Evolutionary conservation across 2,329 filamentous ascomycete genomes (phyloP), one percentile per base, ranked within the genome.

Genomic region (Lecanicillium sp.): DNA sequence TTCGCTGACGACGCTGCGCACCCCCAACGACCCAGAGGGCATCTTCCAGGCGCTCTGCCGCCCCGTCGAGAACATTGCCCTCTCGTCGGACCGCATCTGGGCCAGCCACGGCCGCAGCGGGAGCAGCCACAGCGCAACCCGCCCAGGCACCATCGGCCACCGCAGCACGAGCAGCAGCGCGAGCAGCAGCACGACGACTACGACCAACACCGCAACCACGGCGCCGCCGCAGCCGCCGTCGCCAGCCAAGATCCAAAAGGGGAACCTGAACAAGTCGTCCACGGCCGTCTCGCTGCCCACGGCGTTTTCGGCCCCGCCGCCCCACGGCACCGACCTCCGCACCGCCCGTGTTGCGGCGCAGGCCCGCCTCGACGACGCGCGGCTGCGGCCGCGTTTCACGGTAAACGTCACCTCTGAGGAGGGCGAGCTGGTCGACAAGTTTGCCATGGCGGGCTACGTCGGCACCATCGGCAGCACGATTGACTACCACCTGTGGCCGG

Each of bases 11-110:
- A 62, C 54, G 2, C 60, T 88, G 14, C 75, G 84, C 39, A 68
- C 77, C 0, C 84, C 82, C 2, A 77, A 77, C 41, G 84, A 89
- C 46, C 73, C 81, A 2, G 74, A 84, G 5, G 84, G 83, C 18
- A 49, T 74, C 7, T 77, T 88, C 45, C 84, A 89, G 58, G 61
- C 66, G 2, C 68, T 87, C 2, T 89, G 84, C 56, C 72, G 70
- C 31, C 83, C 83, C 1, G 62, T 70, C 4, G 72, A 73, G 20
- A 66, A 68, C 20, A 64, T 75, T 15, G 69, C 77, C 29, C 60
- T 72, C 17, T 65, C 71, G 1, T 59, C 58, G 9, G 72, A 78
- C 44, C 66, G 67, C 17, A 71, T 68, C 51, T 41, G 39, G 39
- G 39, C 39, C 39, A 41, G 36, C 39, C 33, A 29, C 22, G 39